These are phyloP conservation scores for Boletus subparvulus DNA, from an alignment of 768 basidiomycete genomes.

Conservation along the genomic window DNA sequence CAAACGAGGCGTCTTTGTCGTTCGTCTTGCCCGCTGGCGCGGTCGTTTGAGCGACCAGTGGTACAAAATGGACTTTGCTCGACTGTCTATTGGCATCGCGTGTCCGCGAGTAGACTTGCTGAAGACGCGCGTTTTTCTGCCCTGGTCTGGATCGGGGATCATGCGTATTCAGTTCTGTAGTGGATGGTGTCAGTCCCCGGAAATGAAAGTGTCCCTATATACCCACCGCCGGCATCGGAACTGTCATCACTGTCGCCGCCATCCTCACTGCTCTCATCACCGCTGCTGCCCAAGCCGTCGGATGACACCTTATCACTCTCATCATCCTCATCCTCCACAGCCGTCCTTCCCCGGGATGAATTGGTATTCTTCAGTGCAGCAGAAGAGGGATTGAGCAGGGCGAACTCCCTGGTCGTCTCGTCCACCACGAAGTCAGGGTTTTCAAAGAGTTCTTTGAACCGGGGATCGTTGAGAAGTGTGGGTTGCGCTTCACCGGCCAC, in stretches of 20 bases:
- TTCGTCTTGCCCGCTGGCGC: conserved; percentile 27
- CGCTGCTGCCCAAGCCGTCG: conserved; percentile 47
- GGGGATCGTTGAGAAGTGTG: conserved; percentile 75
- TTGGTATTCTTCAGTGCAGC: conserved; percentile 50
- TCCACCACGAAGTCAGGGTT: conserved; percentile 92
- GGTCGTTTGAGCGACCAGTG: conserved; percentile 50
- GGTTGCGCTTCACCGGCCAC: conserved; percentile 26
- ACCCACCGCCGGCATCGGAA: conserved; percentile 57
- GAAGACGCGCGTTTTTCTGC: conserved; percentile 46
- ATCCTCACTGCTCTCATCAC: conserved; percentile 46
- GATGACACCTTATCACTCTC: conserved; percentile 73
- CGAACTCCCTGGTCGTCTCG: conserved; percentile 82
- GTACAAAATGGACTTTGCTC: conserved; percentile 62
- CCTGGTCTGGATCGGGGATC: conserved; percentile 57
- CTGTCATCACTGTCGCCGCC: conserved; percentile 47
- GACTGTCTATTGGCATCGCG: conserved; percentile 43
- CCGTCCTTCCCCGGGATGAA: conserved; percentile 57
- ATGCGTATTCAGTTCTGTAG: conserved; percentile 49
- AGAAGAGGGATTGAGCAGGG: conserved; percentile 88
- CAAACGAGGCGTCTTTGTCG: conserved; percentile 63
- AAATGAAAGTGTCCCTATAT: conserved; percentile 10
- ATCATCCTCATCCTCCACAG: conserved; percentile 86
- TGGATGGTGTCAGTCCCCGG: conserved; percentile 10
- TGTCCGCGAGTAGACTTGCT: conserved; percentile 45
- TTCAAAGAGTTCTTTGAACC: conserved; percentile 89